Base-by-base conservation (phyloP, 352 stramenopile species). In the Phytophthora idaei region DNA sequence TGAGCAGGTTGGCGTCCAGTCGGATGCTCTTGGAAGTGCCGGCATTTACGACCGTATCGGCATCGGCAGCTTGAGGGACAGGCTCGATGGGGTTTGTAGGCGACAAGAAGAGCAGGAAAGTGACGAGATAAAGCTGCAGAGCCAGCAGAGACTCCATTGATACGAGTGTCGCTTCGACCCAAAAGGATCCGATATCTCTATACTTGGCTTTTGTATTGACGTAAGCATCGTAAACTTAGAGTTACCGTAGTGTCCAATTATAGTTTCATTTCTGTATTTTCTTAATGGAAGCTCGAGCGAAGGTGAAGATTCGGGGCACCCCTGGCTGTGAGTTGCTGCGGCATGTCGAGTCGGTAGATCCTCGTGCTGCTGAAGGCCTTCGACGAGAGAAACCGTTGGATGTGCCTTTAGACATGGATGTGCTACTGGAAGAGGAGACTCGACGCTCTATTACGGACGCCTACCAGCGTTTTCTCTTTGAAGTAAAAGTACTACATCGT, bases 371-470 rank as follows among this genome's bases (percentile, higher is more conserved):
- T 0, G 83, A 93, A 64, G 85, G 83, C 1, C 54, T 85, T 34
- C 63, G 87, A 45, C 73, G 69, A 5, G 59, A 83, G 27, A 48
- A 70, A 5, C 14, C 52, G 3, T 17, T 28, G 0, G 47, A 53
- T 32, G 31, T 50, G 0, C 25, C 59, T 15, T 67, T 72, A 14
- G 75, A 89, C 48, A 63, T 87, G 27, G 72, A 82, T 32, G 49
- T 75, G 8, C 63, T 90, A n/a, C 49, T 91, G 12, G 85, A 93
- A 62, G 78, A 89, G 7, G 80, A 93, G 65, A 90, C 78, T 54
- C 81, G 83, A 9, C 61, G 61, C 1, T 68, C 63, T 1, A 92
- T 91, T 46, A 87, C 76, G 0, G 80, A 93, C 17, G 59, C 80
- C 14, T 90, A 90, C 61, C 80, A 91, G 58, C 54, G 67, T 10